Evolutionary conservation across 306 rosid genomes (phyloP).

Genomic region (Cicer judaicum): DNA sequence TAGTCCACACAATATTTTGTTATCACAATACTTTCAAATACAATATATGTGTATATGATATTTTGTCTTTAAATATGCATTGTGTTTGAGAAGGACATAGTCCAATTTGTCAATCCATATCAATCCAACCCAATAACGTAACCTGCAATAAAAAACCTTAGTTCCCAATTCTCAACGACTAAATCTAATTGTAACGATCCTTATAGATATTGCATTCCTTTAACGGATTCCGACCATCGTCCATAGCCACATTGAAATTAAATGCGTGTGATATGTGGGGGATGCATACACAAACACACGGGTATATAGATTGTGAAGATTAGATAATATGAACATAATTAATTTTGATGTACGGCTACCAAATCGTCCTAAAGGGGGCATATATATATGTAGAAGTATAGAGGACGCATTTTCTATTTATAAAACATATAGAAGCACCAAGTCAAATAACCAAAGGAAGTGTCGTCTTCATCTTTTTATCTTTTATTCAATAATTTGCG

Average conservation of each 20-base stretch:
- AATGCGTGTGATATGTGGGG: background rate
- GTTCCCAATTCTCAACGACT: no score
- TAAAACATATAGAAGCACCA: background rate
- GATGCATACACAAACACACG: background rate
- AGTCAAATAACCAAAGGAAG: slow-evolving; percentile 38
- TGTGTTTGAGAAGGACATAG: no score
- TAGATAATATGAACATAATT: background rate
- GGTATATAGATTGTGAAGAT: background rate
- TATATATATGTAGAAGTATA: slow-evolving; percentile 20
- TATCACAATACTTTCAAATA: no score
- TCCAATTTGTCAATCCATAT: no score
- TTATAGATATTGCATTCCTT: no score
- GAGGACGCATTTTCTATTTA: slow-evolving; percentile 25
- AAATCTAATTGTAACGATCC: no score
- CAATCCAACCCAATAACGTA: no score
- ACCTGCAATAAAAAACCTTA: no score
- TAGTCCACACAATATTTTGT: no score
- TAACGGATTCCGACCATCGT: no score
- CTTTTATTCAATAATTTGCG: background rate
- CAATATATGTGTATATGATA: no score
- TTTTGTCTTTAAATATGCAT: no score
- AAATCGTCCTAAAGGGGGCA: slow-evolving; percentile 17
- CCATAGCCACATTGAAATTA: background rate
- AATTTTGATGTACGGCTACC: background rate
- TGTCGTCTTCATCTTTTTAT: slow-evolving; percentile 37